Conservation (phyloP, 1,284 basidiomycete genomes). For the Pascua sp. region DNA sequence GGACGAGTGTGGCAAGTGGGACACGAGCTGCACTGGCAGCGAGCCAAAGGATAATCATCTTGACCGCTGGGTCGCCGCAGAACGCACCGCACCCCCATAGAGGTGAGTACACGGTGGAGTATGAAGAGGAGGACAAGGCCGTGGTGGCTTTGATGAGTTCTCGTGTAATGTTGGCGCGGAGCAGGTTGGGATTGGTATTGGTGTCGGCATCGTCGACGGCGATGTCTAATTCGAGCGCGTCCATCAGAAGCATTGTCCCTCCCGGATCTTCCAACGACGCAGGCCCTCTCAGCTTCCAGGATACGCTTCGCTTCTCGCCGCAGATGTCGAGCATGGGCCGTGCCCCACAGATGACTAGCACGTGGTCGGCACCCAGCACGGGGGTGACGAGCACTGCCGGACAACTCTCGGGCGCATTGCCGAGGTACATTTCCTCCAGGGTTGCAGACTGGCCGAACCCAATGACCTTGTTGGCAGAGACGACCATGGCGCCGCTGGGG, state of each 20-base stretch:
- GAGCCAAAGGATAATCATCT: not conserved
- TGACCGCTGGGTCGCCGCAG: conserved; percentile 1
- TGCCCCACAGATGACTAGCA: not conserved
- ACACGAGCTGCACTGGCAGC: not conserved
- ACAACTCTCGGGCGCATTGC: not conserved
- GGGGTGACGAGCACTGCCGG: not conserved
- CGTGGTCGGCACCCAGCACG: not conserved
- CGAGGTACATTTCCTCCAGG: conserved; percentile 1
- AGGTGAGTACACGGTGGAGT: not conserved
- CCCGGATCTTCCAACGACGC: not conserved
- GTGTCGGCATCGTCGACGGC: too few relatives aligned
- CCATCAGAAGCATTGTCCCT: not conserved
- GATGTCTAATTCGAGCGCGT: not conserved
- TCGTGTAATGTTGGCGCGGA: not conserved
- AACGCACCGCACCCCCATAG: conserved; percentile 6
- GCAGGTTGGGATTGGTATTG: not conserved
- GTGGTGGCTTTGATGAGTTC: not conserved
- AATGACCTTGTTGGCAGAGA: conserved; percentile 4
- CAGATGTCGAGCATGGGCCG: not conserved
- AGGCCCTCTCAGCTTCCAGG: not conserved
- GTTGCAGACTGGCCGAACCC: conserved; percentile 3
- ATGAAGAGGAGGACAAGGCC: not conserved
- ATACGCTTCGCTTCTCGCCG: not conserved
- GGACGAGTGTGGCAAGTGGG: not conserved
- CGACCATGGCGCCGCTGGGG: not conserved